Evolutionary conservation across 2,329 filamentous ascomycete species (phyloP), one percentile per base, ranked within the genome.

Genomic region (Raffaelea albimanens): DNA sequence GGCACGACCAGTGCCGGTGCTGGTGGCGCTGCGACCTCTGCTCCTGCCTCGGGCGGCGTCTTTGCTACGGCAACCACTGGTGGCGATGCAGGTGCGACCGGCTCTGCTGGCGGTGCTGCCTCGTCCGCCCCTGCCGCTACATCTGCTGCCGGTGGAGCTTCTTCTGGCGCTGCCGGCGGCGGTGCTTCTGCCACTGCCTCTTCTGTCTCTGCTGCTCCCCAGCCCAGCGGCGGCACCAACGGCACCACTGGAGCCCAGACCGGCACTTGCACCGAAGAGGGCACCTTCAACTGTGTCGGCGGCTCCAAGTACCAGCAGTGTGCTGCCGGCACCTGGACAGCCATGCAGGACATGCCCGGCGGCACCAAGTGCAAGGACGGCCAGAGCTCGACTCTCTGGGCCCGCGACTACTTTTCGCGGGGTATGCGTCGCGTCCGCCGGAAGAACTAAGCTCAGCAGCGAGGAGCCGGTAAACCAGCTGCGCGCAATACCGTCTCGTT

Each of bases 261-360:
- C 8, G 64, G 65, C 20, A 44, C 67, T 38, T 76, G 74, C 66
- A 61, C 59, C 38, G 42, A 58, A 14, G 73, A 76, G 56, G 74
- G 74, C 50, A 48, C 55, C 14, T 76, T 71, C 68, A 70, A 72
- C 62, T 77, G 74, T 56, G 60, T 74, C 43, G 61, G 70, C 49
- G 60, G 62, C 22, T 58, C 50, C 18, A 58, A 64, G 33, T 77
- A 72, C 66, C 72, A 76, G 62, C 71, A 71, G 53, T 78, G 74
- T 53, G 72, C 71, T 13, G 67, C 61, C 46, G 73, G 73, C 18
- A 33, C 58, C 18, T 77, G 73, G 73, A 65, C 70, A 3, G 48
- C 51, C 2, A 43, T 61, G 46, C 64, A 68, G 56, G 48, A 60
- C 10, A 63, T 77, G 60, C 64, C 73, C 1, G 50, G 60, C 1